A percentile compares a stretch with the other conserved stretches of the same genome.
Evolutionary conservation across 2,329 filamentous ascomycete genomes (phyloP).

Genomic region (Aplosporella prunicola): DNA sequence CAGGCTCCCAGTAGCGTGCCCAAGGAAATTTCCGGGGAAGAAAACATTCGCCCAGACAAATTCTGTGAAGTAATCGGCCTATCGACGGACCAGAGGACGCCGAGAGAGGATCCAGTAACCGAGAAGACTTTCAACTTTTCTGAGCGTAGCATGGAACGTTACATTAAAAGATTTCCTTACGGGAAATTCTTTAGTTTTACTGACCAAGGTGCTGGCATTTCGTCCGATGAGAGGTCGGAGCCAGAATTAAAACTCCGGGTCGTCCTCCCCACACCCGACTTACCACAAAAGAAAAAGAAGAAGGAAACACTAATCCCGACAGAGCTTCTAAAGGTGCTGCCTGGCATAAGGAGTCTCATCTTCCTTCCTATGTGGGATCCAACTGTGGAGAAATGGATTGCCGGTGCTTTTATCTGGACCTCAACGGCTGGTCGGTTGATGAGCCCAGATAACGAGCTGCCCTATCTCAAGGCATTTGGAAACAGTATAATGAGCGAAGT

Average conservation of each 20-base stretch:
- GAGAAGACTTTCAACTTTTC: constrained; percentile 23
- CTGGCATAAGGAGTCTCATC: constrained; percentile 5
- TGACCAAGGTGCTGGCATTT: constrained; percentile 21
- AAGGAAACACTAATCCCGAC: constrained; percentile 24
- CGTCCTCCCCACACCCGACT: neutral
- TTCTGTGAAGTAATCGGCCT: constrained; percentile 9
- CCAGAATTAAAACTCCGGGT: too few species aligned
- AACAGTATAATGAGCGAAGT: constrained; percentile 50
- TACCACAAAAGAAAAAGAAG: constrained; percentile 14
- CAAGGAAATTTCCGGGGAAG: constrained; percentile 1
- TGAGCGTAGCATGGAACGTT: constrained; percentile 25
- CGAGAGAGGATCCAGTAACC: constrained; percentile 15
- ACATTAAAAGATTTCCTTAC: constrained; percentile 24
- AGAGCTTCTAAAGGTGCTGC: constrained; percentile 22
- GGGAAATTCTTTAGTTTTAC: constrained; percentile 29
- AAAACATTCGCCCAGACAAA: constrained; percentile 1
- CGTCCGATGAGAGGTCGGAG: constrained; percentile 17
- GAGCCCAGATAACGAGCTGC: constrained; percentile 9
- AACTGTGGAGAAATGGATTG: constrained; percentile 7
- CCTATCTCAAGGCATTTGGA: constrained; percentile 18
- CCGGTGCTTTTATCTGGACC: constrained; percentile 8
- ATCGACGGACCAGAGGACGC: constrained; percentile 5
- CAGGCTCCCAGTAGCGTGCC: constrained; percentile 15
- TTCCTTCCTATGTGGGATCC: constrained; percentile 11
- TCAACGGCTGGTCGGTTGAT: constrained; percentile 9